phyloP scores from a whole-genome alignment of 257 asterid genomes.

The Osmanthus fragrans region DNA sequence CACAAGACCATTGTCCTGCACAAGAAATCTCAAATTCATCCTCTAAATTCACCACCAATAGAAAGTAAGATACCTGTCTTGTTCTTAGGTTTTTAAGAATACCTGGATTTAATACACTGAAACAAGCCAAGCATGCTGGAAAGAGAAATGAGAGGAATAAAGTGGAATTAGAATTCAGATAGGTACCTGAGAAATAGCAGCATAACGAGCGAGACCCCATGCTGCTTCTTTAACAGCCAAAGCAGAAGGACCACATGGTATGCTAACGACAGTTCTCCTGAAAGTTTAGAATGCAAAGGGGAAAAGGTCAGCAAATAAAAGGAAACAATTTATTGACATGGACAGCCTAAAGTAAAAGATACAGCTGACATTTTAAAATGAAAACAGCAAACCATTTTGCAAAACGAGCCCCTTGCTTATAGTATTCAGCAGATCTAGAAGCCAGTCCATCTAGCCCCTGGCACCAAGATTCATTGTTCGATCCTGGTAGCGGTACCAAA shows the following conservation, averaged over 20 bases:
- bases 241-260: constrained; percentile 62
- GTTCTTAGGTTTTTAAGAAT: not conserved
- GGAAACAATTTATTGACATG: not conserved
- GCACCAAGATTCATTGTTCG: constrained; percentile 59
- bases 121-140: not conserved
- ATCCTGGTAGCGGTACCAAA: constrained; percentile 44
- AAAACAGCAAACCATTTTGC: not conserved
- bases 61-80: not conserved
- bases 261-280: constrained; percentile 59
- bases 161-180: not conserved
- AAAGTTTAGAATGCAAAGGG: constrained; percentile 3
- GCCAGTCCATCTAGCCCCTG: constrained; percentile 63
- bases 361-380: not conserved
- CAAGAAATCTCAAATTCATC: not conserved
- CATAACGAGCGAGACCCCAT: constrained; percentile 63
- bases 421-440: constrained; percentile 61
- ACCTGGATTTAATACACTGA: not conserved
- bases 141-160: constrained; percentile 2
- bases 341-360: not conserved
- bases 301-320: not conserved
- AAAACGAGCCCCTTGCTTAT: constrained; percentile 59
- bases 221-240: constrained; percentile 64
- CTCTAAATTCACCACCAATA: not conserved
- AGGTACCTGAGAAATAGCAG: constrained; percentile 53
- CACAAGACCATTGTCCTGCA: constrained; percentile 58